A percentile compares a stretch with the other conserved stretches of the same genome.
Conservation (phyloP, 1,284 basidiomycete genomes). For the Marasmius fiardii region DNA sequence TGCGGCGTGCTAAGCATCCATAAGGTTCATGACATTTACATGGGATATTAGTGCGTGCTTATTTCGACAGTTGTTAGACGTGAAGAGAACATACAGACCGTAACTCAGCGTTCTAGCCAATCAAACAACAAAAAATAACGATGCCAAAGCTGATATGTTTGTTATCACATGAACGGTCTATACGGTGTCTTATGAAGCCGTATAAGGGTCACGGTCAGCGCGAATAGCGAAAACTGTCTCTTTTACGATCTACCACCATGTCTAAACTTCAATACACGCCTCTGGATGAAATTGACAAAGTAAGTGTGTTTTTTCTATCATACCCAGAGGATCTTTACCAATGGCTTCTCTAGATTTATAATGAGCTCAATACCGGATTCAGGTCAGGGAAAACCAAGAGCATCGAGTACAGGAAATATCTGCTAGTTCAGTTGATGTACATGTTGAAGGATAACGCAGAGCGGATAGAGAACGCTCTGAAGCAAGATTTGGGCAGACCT, state of each 20-base stretch:
- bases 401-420: slow-evolving; percentile 61
- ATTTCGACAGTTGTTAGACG: no score
- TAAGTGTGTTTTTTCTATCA: not conserved
- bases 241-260: slow-evolving; percentile 1
- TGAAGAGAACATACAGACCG: no score
- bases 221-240: no score
- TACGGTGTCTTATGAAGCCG: no score
- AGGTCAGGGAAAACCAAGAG: slow-evolving; percentile 54
- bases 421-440: slow-evolving; percentile 64
- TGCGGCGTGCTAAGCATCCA: no score
- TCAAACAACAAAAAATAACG: no score
- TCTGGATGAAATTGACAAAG: not conserved
- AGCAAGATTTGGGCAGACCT: slow-evolving; percentile 56
- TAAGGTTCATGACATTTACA: no score
- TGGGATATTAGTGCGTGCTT: no score
- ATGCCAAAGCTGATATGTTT: no score
- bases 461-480: slow-evolving; percentile 52
- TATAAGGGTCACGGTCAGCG: no score
- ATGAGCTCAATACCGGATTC: slow-evolving; percentile 48
- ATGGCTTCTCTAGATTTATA: slow-evolving; percentile 43
- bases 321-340: not conserved
- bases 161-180: no score
- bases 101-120: no score
- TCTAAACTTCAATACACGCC: not conserved
- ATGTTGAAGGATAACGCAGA: slow-evolving; percentile 63